A percentile compares a stretch with the other conserved stretches of the same genome.
Conservation (phyloP, 1,284 basidiomycete species). For the Ceratobasidium sp. region DNA sequence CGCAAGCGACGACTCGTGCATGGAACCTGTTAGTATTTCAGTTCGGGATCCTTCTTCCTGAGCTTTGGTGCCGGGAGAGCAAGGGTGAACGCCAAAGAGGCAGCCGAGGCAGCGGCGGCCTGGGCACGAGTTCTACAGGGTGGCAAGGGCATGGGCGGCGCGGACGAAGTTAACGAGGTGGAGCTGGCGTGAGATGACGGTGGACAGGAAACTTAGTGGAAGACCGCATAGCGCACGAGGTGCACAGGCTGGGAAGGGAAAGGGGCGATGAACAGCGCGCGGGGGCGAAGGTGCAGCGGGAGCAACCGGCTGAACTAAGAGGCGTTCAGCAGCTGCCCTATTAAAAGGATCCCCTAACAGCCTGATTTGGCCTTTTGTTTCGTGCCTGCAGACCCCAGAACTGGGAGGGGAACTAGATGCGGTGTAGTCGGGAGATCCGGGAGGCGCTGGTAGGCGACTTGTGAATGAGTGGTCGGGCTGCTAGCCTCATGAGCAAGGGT, state of each 20-base stretch:
- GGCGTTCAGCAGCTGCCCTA: no score
- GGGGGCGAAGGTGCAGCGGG: conserved; percentile 29
- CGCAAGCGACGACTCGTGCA: conserved; percentile 46
- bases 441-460: no score
- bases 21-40: conserved; percentile 27
- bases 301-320: conserved; percentile 53
- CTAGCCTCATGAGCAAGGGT: no score
- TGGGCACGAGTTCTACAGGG: conserved; percentile 82
- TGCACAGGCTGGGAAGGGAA: conserved; percentile 57
- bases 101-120: conserved; percentile 80
- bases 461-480: no score
- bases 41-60: conserved; percentile 47
- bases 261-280: conserved; percentile 29
- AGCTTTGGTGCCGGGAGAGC: conserved; percentile 53
- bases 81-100: conserved; percentile 65
- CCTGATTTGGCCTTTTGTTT: no score
- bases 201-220: conserved; percentile 55
- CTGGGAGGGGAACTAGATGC: no score
- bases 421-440: no score
- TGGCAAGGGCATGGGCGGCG: conserved; percentile 68
- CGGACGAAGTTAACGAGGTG: conserved; percentile 68
- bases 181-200: conserved; percentile 46
- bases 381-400: no score
- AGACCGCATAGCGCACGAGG: conserved; percentile 32
- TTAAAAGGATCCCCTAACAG: no score